A percentile compares a stretch with the other conserved stretches of the same genome.
phyloP scores from a whole-genome alignment of 2,329 filamentous ascomycete species.

The Teratosphaeria gauchensis region DNA sequence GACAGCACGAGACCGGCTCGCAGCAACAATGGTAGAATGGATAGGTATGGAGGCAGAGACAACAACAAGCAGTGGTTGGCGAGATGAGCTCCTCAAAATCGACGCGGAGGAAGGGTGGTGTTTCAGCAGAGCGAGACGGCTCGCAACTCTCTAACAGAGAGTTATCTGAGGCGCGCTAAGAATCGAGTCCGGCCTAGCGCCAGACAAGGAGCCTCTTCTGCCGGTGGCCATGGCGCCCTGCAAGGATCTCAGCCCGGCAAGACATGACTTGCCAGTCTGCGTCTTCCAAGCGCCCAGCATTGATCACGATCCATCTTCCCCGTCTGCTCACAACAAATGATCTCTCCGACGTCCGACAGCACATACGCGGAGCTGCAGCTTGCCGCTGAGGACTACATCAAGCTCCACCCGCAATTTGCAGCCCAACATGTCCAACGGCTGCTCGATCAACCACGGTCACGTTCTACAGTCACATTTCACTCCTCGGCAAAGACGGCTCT shows the following conservation, averaged over 20 bases:
- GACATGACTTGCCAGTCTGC: background rate
- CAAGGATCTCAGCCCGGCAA: background rate
- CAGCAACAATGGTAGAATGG: background rate
- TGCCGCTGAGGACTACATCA: background rate
- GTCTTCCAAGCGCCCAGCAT: background rate
- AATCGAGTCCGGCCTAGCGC: background rate
- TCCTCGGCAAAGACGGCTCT: background rate
- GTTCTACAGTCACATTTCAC: background rate
- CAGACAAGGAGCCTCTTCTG: background rate
- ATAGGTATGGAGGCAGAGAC: background rate
- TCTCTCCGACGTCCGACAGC: background rate
- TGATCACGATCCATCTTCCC: background rate
- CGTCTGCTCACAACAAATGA: background rate
- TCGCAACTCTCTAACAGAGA: background rate
- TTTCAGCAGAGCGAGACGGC: background rate
- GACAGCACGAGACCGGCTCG: slow-evolving; percentile 3
- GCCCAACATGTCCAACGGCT: too few relatives aligned
- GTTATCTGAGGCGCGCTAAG: background rate
- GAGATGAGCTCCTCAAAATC: background rate
- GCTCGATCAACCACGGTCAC: background rate
- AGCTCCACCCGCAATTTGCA: background rate
- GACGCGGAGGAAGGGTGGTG: background rate
- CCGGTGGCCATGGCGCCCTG: background rate
- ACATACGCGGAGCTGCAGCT: background rate
- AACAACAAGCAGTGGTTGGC: background rate